Conservation (phyloP, 108 stramenopile species). For the Aurantiochytrium sp. region DNA sequence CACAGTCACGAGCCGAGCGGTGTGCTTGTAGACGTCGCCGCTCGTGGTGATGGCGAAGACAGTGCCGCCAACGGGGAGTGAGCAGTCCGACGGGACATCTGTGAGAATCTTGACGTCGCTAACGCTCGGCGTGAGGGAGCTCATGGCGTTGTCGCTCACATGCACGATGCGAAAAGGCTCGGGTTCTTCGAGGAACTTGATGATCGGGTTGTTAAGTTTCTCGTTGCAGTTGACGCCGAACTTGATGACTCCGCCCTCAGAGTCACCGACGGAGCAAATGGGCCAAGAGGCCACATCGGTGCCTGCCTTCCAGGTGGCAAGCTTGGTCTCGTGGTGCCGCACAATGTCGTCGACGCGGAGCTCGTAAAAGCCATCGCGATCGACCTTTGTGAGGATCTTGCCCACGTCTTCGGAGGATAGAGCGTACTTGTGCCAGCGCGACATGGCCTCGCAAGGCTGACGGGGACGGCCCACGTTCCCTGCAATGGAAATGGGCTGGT, state of each 20-base stretch:
- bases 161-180: no score
- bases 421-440: not conserved
- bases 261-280: not conserved
- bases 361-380: not conserved
- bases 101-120: no score
- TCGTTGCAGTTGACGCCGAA: not conserved
- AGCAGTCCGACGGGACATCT: no score
- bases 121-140: no score
- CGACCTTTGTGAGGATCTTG: not conserved
- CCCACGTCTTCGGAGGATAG: not conserved
- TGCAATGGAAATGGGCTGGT: constrained; percentile 20
- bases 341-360: not conserved
- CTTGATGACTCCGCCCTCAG: not conserved
- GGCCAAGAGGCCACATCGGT: not conserved
- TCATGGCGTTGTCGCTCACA: no score
- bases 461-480: not conserved
- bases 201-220: not conserved
- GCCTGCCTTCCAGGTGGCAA: not conserved
- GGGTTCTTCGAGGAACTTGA: no score
- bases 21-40: no score
- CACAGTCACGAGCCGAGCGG: no score
- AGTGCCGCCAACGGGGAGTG: no score
- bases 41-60: no score
- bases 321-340: not conserved
- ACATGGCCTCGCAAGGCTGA: not conserved